Base-by-base conservation (phyloP, 148 eudicot species). In the Oxyria digyna region DNA sequence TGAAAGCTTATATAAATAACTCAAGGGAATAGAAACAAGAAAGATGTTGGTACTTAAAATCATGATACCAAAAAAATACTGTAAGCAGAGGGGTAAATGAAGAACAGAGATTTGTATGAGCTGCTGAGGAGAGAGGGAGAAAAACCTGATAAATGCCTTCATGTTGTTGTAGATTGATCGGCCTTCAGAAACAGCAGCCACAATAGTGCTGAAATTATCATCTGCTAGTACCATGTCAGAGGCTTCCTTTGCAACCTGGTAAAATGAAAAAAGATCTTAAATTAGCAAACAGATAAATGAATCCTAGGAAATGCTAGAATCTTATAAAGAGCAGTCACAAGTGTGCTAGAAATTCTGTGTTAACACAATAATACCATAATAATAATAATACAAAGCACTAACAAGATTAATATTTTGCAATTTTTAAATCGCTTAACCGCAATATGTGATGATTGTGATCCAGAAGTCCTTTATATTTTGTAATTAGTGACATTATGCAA, bases 181-280 rank as follows among this genome's bases (percentile, higher is more conserved):
- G 24, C 77, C 77, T 74, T 74, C 77, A 70, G 81, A 79, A 62
- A 83, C 81, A 54, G 86, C 86, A 68, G 84, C 66, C 35, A 83
- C 86, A 31, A 83, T 83, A 17, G 86, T 78, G 62, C 81, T 83
- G 42, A 83, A 83, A 62, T 83, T 83, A 67, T 83, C 86, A 76
- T 83, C 86, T 21, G 86, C 86, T 59, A 83, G 75, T 24, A 83
- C 86, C 86, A 83, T 83, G 75, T 83, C 86, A 17, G 86, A 80
- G 41, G 86, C 86, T 74, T 83, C 86, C 76, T 83, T 83, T 17
- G 86, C 86, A 33, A 83, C 86, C 86, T 83, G 72, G 23, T 33
- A 12, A n/a, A 32, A 35, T 64, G 21, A 32, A 5, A 17, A 17
- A 33, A 32, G 6, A 38, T 64, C 11, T 8, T n/a, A 32, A 33